Conservation (phyloP, 2,329 filamentous ascomycete species). For the Clonostachys rosea region DNA sequence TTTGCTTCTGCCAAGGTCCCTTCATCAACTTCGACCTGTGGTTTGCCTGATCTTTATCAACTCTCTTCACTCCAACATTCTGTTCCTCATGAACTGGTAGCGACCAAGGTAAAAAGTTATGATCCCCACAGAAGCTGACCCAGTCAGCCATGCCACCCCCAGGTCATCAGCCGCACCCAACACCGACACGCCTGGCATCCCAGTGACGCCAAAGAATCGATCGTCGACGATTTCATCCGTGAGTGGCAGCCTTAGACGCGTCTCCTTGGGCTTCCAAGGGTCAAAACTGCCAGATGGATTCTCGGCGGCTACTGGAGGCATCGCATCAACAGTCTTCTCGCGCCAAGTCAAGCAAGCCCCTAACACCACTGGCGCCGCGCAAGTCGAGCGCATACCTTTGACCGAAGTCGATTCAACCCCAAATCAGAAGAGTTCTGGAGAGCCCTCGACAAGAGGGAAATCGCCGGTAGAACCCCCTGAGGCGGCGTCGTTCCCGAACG, state of each 20-base stretch:
- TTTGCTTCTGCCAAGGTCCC: too few species aligned
- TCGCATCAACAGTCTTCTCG: conserved; percentile 32
- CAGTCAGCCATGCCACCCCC: too few species aligned
- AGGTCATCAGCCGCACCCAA: too few species aligned
- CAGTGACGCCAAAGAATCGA: conserved; percentile 3
- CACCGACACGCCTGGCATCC: too few species aligned
- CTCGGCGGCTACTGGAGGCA: conserved; percentile 38
- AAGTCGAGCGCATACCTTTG: neutral
- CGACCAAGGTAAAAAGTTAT: too few species aligned
- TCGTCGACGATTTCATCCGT: conserved; percentile 14
- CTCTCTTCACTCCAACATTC: too few species aligned
- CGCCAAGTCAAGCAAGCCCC: conserved; percentile 6
- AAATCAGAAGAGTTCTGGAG: neutral
- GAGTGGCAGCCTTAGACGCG: conserved; percentile 21
- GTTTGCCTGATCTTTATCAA: too few species aligned
- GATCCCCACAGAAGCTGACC: too few species aligned
- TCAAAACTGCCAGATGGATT: conserved; percentile 42
- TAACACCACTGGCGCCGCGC: neutral
- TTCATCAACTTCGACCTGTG: too few species aligned
- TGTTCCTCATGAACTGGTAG: too few species aligned
- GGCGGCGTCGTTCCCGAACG: conserved; percentile 49
- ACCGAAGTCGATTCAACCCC: neutral
- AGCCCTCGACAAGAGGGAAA: neutral
- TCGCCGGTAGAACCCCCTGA: conserved; percentile 14
- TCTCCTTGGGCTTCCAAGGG: conserved; percentile 32